phyloP scores from a whole-genome alignment of 1,284 basidiomycete species.

The Sphaerobolus stellatus region DNA sequence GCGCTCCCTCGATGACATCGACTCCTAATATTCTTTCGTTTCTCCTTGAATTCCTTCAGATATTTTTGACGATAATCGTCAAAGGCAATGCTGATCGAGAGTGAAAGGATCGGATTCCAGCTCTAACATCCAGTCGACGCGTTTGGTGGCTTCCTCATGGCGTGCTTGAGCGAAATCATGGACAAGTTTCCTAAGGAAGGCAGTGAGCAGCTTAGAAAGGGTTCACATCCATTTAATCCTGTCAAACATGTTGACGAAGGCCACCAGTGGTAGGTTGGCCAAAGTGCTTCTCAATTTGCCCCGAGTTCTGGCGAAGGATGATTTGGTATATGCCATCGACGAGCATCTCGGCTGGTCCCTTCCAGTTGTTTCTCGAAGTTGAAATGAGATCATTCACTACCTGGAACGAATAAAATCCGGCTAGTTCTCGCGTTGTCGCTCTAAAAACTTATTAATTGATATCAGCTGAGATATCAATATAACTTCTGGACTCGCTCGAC shows the following conservation, averaged over 20 bases:
- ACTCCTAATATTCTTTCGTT: slow-evolving; percentile 27
- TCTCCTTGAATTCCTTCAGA: slow-evolving; percentile 44
- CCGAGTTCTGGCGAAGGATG: slow-evolving; percentile 40
- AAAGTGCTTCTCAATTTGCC: slow-evolving; percentile 50
- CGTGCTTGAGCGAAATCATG: slow-evolving; percentile 47
- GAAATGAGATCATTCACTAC: slow-evolving; percentile 54
- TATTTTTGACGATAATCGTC: slow-evolving; percentile 58
- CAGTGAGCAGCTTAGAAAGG: not conserved
- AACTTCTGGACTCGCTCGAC: too few relatives aligned
- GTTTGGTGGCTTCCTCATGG: slow-evolving; percentile 38
- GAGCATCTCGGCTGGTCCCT: slow-evolving; percentile 43
- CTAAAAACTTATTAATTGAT: too few relatives aligned
- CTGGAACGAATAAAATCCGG: slow-evolving; percentile 62
- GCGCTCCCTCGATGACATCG: slow-evolving; percentile 50
- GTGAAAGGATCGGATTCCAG: slow-evolving; percentile 56
- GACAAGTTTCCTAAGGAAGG: slow-evolving; percentile 44
- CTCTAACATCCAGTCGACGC: slow-evolving; percentile 50
- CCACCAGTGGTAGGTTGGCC: slow-evolving; percentile 41
- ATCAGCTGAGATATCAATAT: too few relatives aligned
- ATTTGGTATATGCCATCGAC: slow-evolving; percentile 45
- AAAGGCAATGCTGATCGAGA: slow-evolving; percentile 59
- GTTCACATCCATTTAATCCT: slow-evolving; percentile 22
- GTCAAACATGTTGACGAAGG: too few relatives aligned
- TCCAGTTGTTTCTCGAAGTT: slow-evolving; percentile 50
- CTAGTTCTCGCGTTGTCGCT: slow-evolving; percentile 65